These are phyloP conservation scores for Pleurotus djamor DNA, from an alignment of 768 basidiomycete genomes.

Conservation along the genomic window DNA sequence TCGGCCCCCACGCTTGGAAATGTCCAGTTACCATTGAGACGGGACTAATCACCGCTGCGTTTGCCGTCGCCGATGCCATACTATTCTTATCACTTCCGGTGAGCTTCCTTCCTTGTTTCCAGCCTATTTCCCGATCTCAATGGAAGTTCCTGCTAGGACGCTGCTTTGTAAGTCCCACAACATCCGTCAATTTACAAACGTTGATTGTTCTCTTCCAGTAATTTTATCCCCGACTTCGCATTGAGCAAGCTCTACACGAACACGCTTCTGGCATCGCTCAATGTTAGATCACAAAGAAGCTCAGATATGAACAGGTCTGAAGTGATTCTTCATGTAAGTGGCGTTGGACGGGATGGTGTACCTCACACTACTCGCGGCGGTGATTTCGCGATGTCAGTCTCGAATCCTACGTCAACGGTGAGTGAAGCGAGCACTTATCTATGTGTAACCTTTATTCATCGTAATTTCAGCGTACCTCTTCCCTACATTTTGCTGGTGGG, in stretches of 20 bases:
- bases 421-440: no score
- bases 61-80: not conserved
- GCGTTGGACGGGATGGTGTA: not conserved
- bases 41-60: not conserved
- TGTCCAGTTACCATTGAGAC: not conserved
- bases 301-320: not conserved
- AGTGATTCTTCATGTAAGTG: not conserved
- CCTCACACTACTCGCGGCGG: no score
- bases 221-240: not conserved
- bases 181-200: not conserved
- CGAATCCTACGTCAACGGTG: no score
- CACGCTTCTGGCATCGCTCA: not conserved
- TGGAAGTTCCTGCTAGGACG: not conserved
- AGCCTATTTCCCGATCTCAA: no score
- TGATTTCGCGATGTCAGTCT: no score
- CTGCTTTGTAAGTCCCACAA: not conserved
- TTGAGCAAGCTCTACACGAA: slow-evolving; percentile 1
- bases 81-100: not conserved
- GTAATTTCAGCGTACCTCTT: not conserved
- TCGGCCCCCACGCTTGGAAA: no score
- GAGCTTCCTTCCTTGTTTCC: not conserved
- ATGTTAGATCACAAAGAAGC: not conserved
- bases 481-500: not conserved
- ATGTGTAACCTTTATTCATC: no score
- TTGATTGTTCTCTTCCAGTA: not conserved